A percentile compares a stretch with the other conserved stretches of the same genome.
phyloP scores from a whole-genome alignment of 371 early-diverging fungal genomes.

The Catenaria anguillulae region DNA sequence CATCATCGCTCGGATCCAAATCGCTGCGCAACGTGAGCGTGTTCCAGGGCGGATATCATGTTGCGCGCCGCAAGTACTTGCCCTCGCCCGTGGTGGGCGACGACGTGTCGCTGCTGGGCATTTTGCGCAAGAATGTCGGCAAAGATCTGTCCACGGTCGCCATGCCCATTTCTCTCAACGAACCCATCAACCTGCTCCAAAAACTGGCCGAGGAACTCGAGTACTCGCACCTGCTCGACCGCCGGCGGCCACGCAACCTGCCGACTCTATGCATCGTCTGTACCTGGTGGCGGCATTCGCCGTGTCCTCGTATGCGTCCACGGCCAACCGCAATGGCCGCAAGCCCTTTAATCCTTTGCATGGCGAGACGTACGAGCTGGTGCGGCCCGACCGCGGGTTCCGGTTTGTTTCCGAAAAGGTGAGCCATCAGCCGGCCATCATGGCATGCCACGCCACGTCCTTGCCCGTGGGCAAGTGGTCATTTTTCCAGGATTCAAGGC shows the following conservation, averaged over 20 bases:
- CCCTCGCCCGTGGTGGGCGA: conserved; percentile 61
- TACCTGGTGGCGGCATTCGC: conserved; percentile 67
- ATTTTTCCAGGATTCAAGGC: conserved; percentile 47
- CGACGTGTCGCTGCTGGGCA: conserved; percentile 65
- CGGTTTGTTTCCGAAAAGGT: conserved; percentile 75
- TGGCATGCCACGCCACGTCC: conserved; percentile 57
- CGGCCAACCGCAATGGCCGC: conserved; percentile 60
- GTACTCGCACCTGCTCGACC: conserved; percentile 64
- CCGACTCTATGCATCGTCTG: conserved; percentile 56
- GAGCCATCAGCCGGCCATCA: conserved; percentile 58
- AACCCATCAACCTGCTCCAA: conserved; percentile 83
- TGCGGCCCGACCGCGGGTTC: conserved; percentile 60
- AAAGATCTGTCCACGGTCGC: conserved; percentile 84
- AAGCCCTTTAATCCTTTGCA: conserved; percentile 93
- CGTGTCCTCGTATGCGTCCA: conserved; percentile 63
- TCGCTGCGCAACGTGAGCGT: background rate
- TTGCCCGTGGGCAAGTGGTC: conserved; percentile 23
- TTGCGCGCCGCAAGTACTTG: conserved; percentile 38
- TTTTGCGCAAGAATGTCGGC: conserved; percentile 84
- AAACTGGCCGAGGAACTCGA: conserved; percentile 82
- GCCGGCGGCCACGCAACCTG: conserved; percentile 33
- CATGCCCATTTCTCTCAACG: conserved; percentile 92
- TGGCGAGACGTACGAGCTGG: conserved; percentile 82
- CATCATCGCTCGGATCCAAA: background rate
- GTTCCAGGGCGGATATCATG: too few relatives aligned